Evolutionary conservation across 495 filamentous ascomycete genomes (phyloP).

Genomic region (Neurospora pannonica): DNA sequence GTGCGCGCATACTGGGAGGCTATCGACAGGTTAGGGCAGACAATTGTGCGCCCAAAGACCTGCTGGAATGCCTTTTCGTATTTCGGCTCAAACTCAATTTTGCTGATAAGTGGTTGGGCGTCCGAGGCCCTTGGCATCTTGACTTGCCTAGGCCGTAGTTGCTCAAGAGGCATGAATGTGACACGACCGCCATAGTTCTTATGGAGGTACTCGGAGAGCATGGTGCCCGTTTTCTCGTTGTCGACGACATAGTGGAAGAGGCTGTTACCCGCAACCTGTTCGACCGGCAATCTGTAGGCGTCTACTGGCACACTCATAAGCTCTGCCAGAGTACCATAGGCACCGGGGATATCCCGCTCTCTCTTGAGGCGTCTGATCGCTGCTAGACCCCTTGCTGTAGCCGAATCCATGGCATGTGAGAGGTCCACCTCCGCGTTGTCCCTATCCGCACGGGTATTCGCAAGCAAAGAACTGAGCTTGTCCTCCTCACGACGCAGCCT

Average conservation of each 20-base stretch:
- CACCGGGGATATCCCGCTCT: slow-evolving; percentile 69
- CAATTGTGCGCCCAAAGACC: slow-evolving; percentile 90
- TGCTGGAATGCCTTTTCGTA: slow-evolving; percentile 84
- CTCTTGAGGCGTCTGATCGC: slow-evolving; percentile 72
- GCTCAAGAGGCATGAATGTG: slow-evolving; percentile 89
- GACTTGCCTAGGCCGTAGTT: slow-evolving; percentile 53
- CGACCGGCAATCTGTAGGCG: slow-evolving; percentile 80
- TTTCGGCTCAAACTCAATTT: slow-evolving; percentile 65
- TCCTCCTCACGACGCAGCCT: slow-evolving; percentile 85
- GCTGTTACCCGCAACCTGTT: slow-evolving; percentile 85
- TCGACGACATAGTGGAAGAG: slow-evolving; percentile 97
- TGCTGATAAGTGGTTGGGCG: slow-evolving; percentile 76
- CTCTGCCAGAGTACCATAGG: slow-evolving; percentile 88
- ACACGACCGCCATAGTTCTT: slow-evolving; percentile 75
- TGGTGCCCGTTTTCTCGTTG: slow-evolving; percentile 77
- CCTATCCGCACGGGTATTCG: slow-evolving; percentile 62
- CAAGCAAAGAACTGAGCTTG: slow-evolving; percentile 67
- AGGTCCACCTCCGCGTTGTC: slow-evolving; percentile 67
- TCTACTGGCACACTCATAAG: slow-evolving; percentile 69
- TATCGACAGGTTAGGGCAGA: slow-evolving; percentile 80
- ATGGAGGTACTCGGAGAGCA: slow-evolving; percentile 68
- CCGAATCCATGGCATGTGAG: slow-evolving; percentile 79
- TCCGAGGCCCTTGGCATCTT: slow-evolving; percentile 82
- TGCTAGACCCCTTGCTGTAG: slow-evolving; percentile 72
- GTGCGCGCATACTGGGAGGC: slow-evolving; percentile 83